Conservation (phyloP, 202 grass and related monocot species). For the Bolboschoenoplectus hybrid region DNA sequence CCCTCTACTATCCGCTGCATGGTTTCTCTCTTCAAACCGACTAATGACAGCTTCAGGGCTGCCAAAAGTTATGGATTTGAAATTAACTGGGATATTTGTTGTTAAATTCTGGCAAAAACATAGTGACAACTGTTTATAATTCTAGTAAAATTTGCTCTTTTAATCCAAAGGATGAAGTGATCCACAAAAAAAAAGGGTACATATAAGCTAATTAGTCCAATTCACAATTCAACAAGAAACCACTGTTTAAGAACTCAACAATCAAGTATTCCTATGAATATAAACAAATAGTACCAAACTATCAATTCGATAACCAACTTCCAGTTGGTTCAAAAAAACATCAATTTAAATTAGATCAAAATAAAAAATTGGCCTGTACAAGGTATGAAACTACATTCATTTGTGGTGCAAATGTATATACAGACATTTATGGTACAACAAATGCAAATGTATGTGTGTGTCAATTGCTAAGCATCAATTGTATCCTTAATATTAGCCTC, state of each 20-base stretch:
- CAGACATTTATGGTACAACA: neutral
- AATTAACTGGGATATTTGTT: neutral
- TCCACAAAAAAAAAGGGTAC: neutral
- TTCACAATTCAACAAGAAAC: slow-evolving; percentile 21
- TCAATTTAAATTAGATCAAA: slow-evolving; percentile 5
- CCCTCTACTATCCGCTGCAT: slow-evolving; percentile 85
- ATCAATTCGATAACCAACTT: neutral
- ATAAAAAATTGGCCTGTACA: neutral
- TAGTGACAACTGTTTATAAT: neutral
- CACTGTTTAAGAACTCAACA: neutral
- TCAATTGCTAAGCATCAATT: neutral
- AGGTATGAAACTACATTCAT: neutral
- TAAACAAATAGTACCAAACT: neutral
- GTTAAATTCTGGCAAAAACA: slow-evolving; percentile 12
- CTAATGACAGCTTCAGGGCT: slow-evolving; percentile 92
- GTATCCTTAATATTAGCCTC: neutral
- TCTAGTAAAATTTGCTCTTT: slow-evolving; percentile 5
- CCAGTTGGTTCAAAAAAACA: neutral
- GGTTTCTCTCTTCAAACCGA: slow-evolving; percentile 90
- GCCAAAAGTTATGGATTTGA: slow-evolving; percentile 43
- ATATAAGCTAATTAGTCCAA: neutral
- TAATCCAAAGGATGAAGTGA: neutral
- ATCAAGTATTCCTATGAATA: slow-evolving; percentile 1
- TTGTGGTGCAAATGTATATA: neutral
- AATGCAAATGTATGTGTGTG: neutral